Percentiles rank a stretch among this genome's conserved stretches.
Conservation (phyloP, 352 stramenopile genomes). For the Phytophthora pistaciae region DNA sequence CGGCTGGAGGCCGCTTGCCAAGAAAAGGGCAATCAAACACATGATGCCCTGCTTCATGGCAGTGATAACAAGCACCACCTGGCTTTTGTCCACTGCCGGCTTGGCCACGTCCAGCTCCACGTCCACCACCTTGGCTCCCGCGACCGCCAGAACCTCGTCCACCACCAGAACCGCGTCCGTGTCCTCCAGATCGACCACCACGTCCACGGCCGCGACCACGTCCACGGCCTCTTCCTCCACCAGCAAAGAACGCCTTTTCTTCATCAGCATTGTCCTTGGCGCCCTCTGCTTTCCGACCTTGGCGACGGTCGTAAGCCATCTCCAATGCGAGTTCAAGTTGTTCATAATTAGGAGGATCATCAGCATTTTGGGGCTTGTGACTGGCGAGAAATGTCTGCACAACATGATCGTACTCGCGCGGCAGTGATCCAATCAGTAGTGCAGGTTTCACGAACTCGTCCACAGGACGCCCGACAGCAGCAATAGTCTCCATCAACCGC, state of each 20-base stretch:
- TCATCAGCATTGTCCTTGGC: not conserved
- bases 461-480: slow-evolving; percentile 1
- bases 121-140: slow-evolving; percentile 1
- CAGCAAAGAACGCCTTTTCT: slow-evolving; percentile 9
- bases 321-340: slow-evolving; percentile 10
- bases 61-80: slow-evolving; percentile 11
- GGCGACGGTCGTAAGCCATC: slow-evolving; percentile 4
- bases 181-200: slow-evolving; percentile 1
- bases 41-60: not conserved
- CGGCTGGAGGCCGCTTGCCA: slow-evolving; percentile 3
- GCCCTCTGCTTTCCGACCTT: slow-evolving; percentile 1
- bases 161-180: not conserved
- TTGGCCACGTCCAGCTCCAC: not conserved
- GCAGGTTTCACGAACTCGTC: slow-evolving; percentile 10
- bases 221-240: not conserved
- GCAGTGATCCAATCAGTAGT: slow-evolving; percentile 2
- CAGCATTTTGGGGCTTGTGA: not conserved
- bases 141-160: slow-evolving; percentile 6
- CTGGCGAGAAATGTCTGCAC: slow-evolving; percentile 10
- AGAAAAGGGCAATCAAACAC: slow-evolving; percentile 9
- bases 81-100: not conserved
- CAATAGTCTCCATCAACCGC: slow-evolving; percentile 12
- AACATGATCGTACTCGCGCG: slow-evolving; percentile 9
- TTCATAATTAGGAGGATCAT: slow-evolving; percentile 17
- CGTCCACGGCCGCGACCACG: not conserved